phyloP scores from a whole-genome alignment of 805 yeast species.

The Teunomyces aglyptinius region DNA sequence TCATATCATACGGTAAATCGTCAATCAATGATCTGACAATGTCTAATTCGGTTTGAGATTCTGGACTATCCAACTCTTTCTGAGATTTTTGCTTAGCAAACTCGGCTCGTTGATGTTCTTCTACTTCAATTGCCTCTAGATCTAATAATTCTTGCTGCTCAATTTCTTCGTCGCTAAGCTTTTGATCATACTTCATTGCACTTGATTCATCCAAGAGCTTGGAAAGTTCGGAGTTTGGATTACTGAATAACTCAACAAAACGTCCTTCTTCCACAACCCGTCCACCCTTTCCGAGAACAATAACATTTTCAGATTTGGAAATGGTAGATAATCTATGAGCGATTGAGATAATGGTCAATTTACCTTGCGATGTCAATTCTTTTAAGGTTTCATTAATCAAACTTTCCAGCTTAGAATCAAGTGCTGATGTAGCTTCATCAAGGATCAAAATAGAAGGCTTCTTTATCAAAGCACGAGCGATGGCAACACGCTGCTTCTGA shows the following conservation, averaged over 20 bases:
- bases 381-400: slow-evolving; percentile 42
- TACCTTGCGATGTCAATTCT: slow-evolving; percentile 35
- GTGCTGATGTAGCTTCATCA: slow-evolving; percentile 70
- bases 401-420: slow-evolving; percentile 52
- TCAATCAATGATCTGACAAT: slow-evolving; percentile 31
- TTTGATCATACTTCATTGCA: slow-evolving; percentile 15
- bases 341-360: slow-evolving; percentile 43
- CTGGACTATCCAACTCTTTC: slow-evolving; percentile 18
- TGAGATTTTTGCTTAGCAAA: background rate
- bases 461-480: slow-evolving; percentile 70
- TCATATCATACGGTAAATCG: slow-evolving; percentile 34
- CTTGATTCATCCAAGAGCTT: slow-evolving; percentile 39
- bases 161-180: slow-evolving; percentile 21
- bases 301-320: slow-evolving; percentile 42
- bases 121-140: slow-evolving; percentile 24
- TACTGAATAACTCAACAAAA: slow-evolving; percentile 39
- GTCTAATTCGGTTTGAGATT: slow-evolving; percentile 19
- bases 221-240: slow-evolving; percentile 41
- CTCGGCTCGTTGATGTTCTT: slow-evolving; percentile 8
- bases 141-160: slow-evolving; percentile 25
- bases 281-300: slow-evolving; percentile 43
- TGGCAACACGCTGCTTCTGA: slow-evolving; percentile 73
- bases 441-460: slow-evolving; percentile 61
- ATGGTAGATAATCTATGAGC: slow-evolving; percentile 47
- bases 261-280: slow-evolving; percentile 41